phyloP scores from a whole-genome alignment of 768 basidiomycete genomes.

The Pleurotus ostreatus region DNA sequence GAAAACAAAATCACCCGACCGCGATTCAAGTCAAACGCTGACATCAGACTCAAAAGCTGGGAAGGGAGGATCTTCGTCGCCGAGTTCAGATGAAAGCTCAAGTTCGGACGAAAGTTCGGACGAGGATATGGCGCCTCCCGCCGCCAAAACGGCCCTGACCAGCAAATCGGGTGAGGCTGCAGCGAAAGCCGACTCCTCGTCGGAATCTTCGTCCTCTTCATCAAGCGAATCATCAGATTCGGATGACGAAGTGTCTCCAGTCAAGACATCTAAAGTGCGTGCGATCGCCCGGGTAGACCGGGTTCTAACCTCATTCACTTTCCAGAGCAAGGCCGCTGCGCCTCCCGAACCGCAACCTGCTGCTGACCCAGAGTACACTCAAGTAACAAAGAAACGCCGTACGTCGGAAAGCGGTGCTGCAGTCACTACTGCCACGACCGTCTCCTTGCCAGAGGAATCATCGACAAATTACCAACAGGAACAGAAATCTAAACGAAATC shows the following conservation, averaged over 20 bases:
- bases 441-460: constrained; percentile 10
- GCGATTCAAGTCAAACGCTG: constrained; percentile 9
- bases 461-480: constrained; percentile 9
- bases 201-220: constrained; percentile 21
- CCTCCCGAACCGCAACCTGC: background rate
- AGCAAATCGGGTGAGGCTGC: constrained; percentile 8
- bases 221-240: background rate
- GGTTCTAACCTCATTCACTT: no score
- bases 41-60: background rate
- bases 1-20: background rate
- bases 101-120: constrained; percentile 1
- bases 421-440: constrained; percentile 39
- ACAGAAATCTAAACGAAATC: constrained; percentile 13
- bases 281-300: no score
- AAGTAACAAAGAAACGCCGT: constrained; percentile 58
- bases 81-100: constrained; percentile 3
- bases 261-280: no score
- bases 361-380: constrained; percentile 19
- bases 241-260: background rate
- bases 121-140: constrained; percentile 5
- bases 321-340: constrained; percentile 3
- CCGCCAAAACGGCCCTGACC: background rate
- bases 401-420: constrained; percentile 47
- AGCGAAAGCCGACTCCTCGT: constrained; percentile 14
- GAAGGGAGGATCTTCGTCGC: background rate